Evolutionary conservation across 495 filamentous ascomycete species (phyloP).

Genomic region (Podospora pseudocomata): DNA sequence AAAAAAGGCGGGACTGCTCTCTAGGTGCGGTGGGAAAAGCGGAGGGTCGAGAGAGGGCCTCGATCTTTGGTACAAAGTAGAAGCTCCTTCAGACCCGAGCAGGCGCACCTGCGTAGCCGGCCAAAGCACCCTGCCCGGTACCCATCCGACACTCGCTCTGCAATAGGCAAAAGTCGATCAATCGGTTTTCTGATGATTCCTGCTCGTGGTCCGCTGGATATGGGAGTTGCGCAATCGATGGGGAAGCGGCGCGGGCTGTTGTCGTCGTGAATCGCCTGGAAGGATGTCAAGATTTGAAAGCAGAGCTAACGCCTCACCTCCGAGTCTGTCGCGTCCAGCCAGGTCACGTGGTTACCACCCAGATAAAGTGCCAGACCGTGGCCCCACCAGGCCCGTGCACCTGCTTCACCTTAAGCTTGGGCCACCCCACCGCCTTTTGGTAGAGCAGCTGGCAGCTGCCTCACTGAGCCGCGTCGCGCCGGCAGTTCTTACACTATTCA

Average conservation of each 20-base stretch:
- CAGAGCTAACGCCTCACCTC: constrained; percentile 12
- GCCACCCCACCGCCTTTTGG: neutral
- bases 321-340: constrained; percentile 23
- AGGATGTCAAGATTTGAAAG: constrained; percentile 17
- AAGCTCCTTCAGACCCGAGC: constrained; percentile 12
- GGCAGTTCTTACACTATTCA: neutral
- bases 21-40: neutral
- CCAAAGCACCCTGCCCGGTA: constrained; percentile 22
- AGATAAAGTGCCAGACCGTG: neutral
- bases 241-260: constrained; percentile 6
- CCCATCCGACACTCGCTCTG: constrained; percentile 23
- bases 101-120: constrained; percentile 30
- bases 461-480: neutral
- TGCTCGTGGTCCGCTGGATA: constrained; percentile 6
- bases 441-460: neutral
- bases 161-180: neutral
- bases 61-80: neutral
- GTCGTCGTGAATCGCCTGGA: constrained; percentile 2
- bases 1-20: neutral
- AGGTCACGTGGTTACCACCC: constrained; percentile 17
- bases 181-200: constrained; percentile 4
- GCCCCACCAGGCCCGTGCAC: neutral
- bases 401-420: constrained; percentile 2
- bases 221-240: constrained; percentile 11
- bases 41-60: neutral